Evolutionary conservation across 306 rosid species (phyloP), one percentile per base, ranked within the genome.

Genomic region (Lathyrus tuberosus): DNA sequence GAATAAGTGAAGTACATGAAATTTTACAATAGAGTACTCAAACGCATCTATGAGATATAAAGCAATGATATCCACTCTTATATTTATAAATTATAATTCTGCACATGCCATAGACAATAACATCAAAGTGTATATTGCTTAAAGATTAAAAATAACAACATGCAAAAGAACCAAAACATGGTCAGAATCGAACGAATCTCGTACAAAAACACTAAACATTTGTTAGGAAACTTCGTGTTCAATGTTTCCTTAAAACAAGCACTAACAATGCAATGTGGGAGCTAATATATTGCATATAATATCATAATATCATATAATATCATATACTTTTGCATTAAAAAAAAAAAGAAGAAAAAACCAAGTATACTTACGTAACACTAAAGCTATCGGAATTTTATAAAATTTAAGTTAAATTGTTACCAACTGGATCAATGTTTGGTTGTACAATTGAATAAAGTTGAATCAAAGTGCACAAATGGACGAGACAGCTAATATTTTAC

Each of bases 191-290:
- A 69, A 76, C 71, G 24, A 69, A 69, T 69, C 60, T 76, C 31
- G 37, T 37, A 52, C 1, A 15, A 51, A 33, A 62, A 62, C 22
- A 61, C n/a, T 11, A 76, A 28, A 49, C 3, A 24, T 28, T 37
- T 41, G 17, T 42, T 30, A 68, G 57, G 70, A 53, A 69, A 18
- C 46, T 47, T 17, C 76, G 16, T 51, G 14, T 41, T 35, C 8
- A 33, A 26, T 62, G 80, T 62, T 73, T 62, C 80, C 80, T 76
- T 76, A 69, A 76, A 69, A 76, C 52, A 18, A 52, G 59, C 80
- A 69, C 6, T 62, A n/a, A n/a, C n/a, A n/a, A n/a, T n/a, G n/a
- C n/a, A n/a, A n/a, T n/a, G n/a, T n/a, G n/a, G n/a, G n/a, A n/a
- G n/a, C n/a, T n/a, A 62, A 49, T 58, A 28, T 10, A 31, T 7